phyloP scores from a whole-genome alignment of 306 rosid genomes.

The Arachis hypogaea region DNA sequence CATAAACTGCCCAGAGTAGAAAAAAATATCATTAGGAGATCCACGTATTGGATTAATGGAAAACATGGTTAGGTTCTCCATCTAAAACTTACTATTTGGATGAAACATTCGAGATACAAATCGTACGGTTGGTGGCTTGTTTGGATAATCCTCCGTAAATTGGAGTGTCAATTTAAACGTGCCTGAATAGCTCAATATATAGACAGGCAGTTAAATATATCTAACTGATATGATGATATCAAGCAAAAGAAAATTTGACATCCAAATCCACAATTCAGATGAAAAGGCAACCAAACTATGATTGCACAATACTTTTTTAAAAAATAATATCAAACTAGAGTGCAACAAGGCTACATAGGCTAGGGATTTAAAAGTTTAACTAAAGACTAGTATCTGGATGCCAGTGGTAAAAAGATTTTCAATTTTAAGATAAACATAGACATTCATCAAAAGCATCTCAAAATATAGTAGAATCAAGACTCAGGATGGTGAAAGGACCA shows the following conservation, averaged over 20 bases:
- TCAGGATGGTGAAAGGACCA: neutral
- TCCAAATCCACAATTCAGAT: constrained; percentile 6
- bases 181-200: constrained; percentile 57
- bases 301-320: constrained; percentile 15
- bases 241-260: constrained; percentile 23
- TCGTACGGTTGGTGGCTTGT: constrained; percentile 90
- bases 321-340: neutral
- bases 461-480: neutral
- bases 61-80: constrained; percentile 7
- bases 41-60: constrained; percentile 3
- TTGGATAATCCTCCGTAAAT: constrained; percentile 88
- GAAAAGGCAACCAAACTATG: neutral
- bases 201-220: constrained; percentile 24
- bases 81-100: constrained; percentile 78
- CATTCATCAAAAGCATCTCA: constrained; percentile 21
- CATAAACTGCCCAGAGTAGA: constrained; percentile 54
- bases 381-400: neutral
- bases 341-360: neutral
- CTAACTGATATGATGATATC: constrained; percentile 24
- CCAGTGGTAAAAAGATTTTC: neutral
- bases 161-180: constrained; percentile 91
- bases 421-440: constrained; percentile 4
- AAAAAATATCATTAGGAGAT: constrained; percentile 25
- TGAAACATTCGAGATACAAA: constrained; percentile 94
- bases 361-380: neutral